Conservation (phyloP, 352 stramenopile genomes). For the Phytophthora vignae region DNA sequence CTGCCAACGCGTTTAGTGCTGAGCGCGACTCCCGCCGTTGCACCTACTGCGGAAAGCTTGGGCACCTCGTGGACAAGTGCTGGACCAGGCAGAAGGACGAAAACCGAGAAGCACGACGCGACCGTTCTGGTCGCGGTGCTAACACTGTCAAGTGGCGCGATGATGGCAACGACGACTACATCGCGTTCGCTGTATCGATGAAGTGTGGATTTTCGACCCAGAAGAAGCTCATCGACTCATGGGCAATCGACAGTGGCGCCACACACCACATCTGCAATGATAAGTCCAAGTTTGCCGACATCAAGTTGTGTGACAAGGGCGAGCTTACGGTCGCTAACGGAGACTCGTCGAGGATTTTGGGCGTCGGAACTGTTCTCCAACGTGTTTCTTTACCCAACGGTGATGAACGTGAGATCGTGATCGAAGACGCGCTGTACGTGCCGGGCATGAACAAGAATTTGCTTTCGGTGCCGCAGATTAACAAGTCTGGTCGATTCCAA, state of each 20-base stretch:
- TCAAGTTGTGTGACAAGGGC: conserved; percentile 5
- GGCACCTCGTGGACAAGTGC: conserved; percentile 24
- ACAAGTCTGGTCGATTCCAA: conserved; percentile 26
- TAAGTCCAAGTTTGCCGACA: conserved; percentile 13
- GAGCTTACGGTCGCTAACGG: conserved; percentile 14
- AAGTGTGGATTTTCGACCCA: conserved; percentile 11
- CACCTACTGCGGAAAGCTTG: conserved; percentile 22
- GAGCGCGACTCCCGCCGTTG: conserved; percentile 18
- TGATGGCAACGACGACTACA: conserved; percentile 3
- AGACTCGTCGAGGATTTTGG: conserved; percentile 12
- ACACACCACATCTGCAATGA: conserved; percentile 26
- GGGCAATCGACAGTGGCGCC: conserved; percentile 24
- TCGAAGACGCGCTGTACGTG: conserved; percentile 23
- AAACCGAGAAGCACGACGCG: conserved; percentile 5
- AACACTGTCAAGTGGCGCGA: conserved; percentile 20
- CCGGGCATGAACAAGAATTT: conserved; percentile 25
- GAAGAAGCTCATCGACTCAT: conserved; percentile 14
- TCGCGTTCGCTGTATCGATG: conserved; percentile 28
- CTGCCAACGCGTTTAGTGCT: conserved; percentile 20
- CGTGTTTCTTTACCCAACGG: conserved; percentile 16
- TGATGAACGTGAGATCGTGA: conserved; percentile 9
- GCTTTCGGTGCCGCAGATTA: conserved; percentile 22
- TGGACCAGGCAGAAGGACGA: conserved; percentile 31
- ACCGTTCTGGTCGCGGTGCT: conserved; percentile 17
- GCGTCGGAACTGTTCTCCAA: conserved; percentile 16